A percentile compares a stretch with the other conserved stretches of the same genome.
phyloP scores from a whole-genome alignment of 1,284 basidiomycete genomes.

The Rhodotorula glutinis region DNA sequence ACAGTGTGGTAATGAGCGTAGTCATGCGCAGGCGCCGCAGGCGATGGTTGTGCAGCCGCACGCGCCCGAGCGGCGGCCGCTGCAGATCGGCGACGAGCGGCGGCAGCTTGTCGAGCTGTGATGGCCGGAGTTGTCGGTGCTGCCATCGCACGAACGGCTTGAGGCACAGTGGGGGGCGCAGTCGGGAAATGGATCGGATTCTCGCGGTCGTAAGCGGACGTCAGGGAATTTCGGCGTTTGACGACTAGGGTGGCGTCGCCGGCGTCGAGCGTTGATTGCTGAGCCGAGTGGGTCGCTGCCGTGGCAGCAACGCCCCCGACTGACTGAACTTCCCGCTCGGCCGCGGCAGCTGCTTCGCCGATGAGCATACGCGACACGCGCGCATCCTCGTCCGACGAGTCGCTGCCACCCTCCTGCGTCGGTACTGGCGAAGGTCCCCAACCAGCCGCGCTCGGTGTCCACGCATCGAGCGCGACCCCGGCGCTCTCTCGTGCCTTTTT shows the following conservation, averaged over 20 bases:
- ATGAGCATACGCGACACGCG: constrained; percentile 9
- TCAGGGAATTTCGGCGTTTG: constrained; percentile 9
- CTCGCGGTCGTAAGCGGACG: constrained; percentile 9
- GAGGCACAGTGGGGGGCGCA: not conserved
- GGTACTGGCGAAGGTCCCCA: not conserved
- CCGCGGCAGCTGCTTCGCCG: not conserved
- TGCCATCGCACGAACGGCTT: not conserved
- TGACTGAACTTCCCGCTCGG: not conserved
- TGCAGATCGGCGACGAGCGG: not conserved
- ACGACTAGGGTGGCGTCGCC: not conserved
- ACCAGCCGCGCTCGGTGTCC: not conserved
- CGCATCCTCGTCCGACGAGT: constrained; percentile 7
- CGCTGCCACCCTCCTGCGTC: not conserved
- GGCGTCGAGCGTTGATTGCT: too few species aligned
- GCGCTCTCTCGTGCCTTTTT: constrained; percentile 8
- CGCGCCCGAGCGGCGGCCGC: not conserved
- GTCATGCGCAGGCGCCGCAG: too few species aligned
- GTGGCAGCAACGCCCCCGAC: not conserved
- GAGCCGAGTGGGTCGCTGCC: not conserved
- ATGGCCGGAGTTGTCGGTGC: not conserved
- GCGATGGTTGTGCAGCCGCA: not conserved
- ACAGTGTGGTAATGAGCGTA: too few species aligned
- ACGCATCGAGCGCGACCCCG: not conserved
- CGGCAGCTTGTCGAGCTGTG: not conserved
- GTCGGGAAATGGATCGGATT: not conserved